A percentile compares a stretch with the other conserved stretches of the same genome.
phyloP scores from a whole-genome alignment of 108 stramenopile genomes.

The Schizochytrium sp. region DNA sequence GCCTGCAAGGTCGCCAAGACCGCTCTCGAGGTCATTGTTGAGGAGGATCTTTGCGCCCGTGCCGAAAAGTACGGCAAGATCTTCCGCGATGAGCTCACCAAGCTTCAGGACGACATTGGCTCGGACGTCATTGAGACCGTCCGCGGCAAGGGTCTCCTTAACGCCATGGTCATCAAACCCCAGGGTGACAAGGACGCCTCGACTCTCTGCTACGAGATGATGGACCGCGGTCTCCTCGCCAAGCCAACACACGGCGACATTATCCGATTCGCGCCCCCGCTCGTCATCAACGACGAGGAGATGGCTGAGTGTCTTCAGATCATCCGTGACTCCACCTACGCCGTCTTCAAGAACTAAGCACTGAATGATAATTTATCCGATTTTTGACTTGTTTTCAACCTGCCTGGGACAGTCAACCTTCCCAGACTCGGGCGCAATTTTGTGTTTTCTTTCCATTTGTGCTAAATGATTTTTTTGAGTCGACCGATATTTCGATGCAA shows the following conservation, averaged over 20 bases:
- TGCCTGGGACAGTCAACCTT: not conserved
- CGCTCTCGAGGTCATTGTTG: constrained; percentile 82
- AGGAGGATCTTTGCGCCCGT: constrained; percentile 85
- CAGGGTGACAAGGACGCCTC: constrained; percentile 79
- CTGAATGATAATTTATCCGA: not conserved
- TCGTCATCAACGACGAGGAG: constrained; percentile 78
- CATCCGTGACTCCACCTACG: constrained; percentile 35
- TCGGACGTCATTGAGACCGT: constrained; percentile 56
- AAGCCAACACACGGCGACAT: constrained; percentile 99
- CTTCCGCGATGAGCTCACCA: constrained; percentile 63
- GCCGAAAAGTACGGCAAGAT: constrained; percentile 68
- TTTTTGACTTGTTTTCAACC: not conserved
- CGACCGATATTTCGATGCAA: no score
- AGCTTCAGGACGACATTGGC: constrained; percentile 49
- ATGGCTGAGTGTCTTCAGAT: constrained; percentile 67
- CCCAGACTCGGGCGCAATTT: no score
- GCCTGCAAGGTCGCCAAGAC: constrained; percentile 94
- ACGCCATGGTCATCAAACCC: constrained; percentile 81
- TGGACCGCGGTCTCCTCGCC: constrained; percentile 82
- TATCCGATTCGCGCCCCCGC: constrained; percentile 93
- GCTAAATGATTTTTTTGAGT: no score
- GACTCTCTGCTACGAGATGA: constrained; percentile 80
- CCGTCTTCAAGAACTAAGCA: not conserved
- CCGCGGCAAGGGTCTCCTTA: constrained; percentile 86
- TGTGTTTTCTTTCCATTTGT: no score